These are phyloP conservation scores for Cercis canadensis DNA, from an alignment of 306 rosid species.

Conservation along the genomic window DNA sequence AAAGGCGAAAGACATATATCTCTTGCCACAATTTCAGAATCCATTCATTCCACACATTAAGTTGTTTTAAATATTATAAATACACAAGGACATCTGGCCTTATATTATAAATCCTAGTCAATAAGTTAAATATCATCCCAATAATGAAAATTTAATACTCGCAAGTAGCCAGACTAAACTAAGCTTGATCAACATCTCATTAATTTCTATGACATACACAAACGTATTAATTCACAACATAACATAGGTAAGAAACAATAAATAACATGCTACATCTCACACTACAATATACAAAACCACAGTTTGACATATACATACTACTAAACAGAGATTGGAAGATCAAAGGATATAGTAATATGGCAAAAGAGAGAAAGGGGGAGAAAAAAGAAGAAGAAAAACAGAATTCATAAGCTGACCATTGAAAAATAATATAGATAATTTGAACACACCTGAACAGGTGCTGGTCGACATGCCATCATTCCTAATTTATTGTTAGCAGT, in stretches of 20 bases:
- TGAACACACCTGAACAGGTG: slow-evolving; percentile 78
- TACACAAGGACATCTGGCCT: slow-evolving; percentile 1
- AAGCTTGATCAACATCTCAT: slow-evolving; percentile 9
- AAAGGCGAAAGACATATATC: slow-evolving; percentile 11
- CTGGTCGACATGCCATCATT: slow-evolving; percentile 98
- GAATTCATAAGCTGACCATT: background rate
- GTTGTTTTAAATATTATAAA: background rate
- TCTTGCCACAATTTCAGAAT: background rate
- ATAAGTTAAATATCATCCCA: background rate
- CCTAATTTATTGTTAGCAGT: slow-evolving; percentile 97
- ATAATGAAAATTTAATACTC: background rate
- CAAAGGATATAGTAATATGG: background rate
- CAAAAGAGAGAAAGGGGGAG: background rate
- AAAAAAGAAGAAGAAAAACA: slow-evolving; percentile 1
- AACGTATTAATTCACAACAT: slow-evolving; percentile 3
- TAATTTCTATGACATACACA: background rate
- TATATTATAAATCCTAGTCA: background rate
- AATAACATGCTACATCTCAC: background rate
- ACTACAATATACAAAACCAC: background rate
- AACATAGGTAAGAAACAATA: background rate
- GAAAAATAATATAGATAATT: slow-evolving; percentile 7
- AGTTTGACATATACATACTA: slow-evolving; percentile 9
- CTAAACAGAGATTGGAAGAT: slow-evolving; percentile 3
- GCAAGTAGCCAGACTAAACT: slow-evolving; percentile 22
- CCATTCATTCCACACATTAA: background rate